Conservation (phyloP, 2,329 filamentous ascomycete genomes). For the Trichoderma pleuroti region DNA sequence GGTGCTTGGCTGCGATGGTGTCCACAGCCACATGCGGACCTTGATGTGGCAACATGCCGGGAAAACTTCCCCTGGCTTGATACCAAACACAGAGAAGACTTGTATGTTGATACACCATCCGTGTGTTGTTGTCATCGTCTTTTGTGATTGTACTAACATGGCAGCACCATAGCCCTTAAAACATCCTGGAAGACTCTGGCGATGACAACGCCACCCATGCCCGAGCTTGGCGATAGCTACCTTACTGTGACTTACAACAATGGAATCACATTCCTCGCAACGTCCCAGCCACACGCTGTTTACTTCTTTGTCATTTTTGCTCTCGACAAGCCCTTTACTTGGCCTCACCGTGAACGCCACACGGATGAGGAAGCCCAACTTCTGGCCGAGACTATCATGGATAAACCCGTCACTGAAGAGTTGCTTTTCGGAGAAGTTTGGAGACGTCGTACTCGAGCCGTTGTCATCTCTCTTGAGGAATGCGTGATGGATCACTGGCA, state of each 20-base stretch:
- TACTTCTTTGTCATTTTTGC: conserved; percentile 25
- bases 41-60: conserved; percentile 27
- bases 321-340: conserved; percentile 17
- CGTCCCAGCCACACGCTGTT: conserved; percentile 8
- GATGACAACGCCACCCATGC: neutral
- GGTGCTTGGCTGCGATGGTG: conserved; percentile 40
- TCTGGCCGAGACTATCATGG: conserved; percentile 26
- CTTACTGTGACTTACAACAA: conserved; percentile 20
- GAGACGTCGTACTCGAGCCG: conserved; percentile 19
- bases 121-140: neutral
- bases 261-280: conserved; percentile 27
- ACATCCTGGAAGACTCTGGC: neutral
- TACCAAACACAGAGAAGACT: conserved; percentile 22
- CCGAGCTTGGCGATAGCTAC: neutral
- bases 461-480: conserved; percentile 32
- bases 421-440: conserved; percentile 36
- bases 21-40: conserved; percentile 32
- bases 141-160: neutral
- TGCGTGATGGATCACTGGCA: conserved; percentile 32
- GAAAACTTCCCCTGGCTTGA: conserved; percentile 14
- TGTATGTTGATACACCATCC: neutral
- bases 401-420: conserved; percentile 27
- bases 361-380: conserved; percentile 32
- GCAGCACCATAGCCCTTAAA: neutral
- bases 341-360: conserved; percentile 29